Base-by-base conservation (phyloP, 345 rosid species). In the Lepidium sativum region DNA sequence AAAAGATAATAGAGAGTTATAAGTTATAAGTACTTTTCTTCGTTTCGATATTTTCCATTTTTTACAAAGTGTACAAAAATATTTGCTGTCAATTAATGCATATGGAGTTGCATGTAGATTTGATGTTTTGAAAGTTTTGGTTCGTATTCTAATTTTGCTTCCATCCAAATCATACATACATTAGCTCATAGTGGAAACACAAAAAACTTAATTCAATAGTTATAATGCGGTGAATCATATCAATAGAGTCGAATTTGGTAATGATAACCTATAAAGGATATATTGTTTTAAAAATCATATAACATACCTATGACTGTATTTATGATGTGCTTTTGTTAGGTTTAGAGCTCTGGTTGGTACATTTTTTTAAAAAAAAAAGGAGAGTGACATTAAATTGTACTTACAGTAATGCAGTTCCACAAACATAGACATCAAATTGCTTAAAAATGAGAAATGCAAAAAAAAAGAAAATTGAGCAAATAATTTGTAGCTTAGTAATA, bases 401-500 rank as follows among this genome's bases (percentile, higher is more conserved):
- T 27, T 27, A 27, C 6, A 25, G 29, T 25, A 4, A 25, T 25
- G 31, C 31, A 27, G 7, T 27, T 27, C 31, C 31, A 27, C 31
- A 27, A 5, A 39, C 17, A 54, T 44, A 62, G 14, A 62, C 59
- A 63, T 71, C 70, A 56, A 56, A 57, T 33, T 17, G 39, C 25
- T 23, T 23, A 23, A 23, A 23, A 23, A 23, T 23, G 25, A 23
- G 25, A 23, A 23, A 23, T 23, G 4, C 25, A 23, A 23, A 23
- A 23, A 23, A 20, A 20, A 20, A 20, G 21, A 20, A 20, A 20
- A 59, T n/a, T n/a, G n/a, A n/a, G n/a, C n/a, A n/a, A n/a, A n/a
- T n/a, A n/a, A n/a, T 64, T 58, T 72, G 71, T 58, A 58, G 62
- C 55, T 50, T 72, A 65, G 70, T 41, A 64, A 71, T 64, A 63